Base-by-base conservation (phyloP, 495 filamentous ascomycete species). In the Penicillium cataractarum region DNA sequence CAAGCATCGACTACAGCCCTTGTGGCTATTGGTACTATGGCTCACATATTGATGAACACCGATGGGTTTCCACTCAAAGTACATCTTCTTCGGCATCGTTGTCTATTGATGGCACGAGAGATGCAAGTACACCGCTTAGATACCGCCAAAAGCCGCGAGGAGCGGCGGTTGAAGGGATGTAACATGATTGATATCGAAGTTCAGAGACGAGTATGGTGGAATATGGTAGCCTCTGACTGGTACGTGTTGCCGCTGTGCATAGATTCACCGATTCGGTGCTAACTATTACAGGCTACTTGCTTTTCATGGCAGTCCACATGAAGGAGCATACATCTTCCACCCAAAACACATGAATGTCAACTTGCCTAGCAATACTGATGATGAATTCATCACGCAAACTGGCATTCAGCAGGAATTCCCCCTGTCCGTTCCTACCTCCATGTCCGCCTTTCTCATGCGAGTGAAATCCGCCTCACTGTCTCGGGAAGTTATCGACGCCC, bases 221-320 rank as follows among this genome's bases (percentile, higher is more conserved):
- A 61, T n/a, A 68, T 76, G 65, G 71, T 74, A 1, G 64, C 73
- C 39, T 63, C 71, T 21, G 73, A 76, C 55, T 74, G 73, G 73
- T 76, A 64, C n/a, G 5, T 32, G n/a, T 37, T 19, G 26, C 9
- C 21, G 40, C 21, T 9, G 15, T 49, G 0, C 7, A 10, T 39
- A n/a, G 17, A 12, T 32, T 5, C 12, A 0, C 17, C 26, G 21
- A 2, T 32, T 22, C 29, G 4, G 26, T 39, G 48, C 64, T 64
- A 8, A 70, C 40, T 21, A 29, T 9, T 17, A 26, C 12, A 75
- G 71, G 73, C 60, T 74, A n/a, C 37, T 64, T 27, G 50, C 69
- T 17, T 69, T 74, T 37, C 67, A 58, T 5, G 68, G 70, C 27
- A 64, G 70, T 15, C 54, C 68, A 4, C 64, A 69, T 29, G 72